These are phyloP conservation scores for Pulchroboletus neoregius DNA, from an alignment of 1,284 basidiomycete species.

Conservation along the genomic window DNA sequence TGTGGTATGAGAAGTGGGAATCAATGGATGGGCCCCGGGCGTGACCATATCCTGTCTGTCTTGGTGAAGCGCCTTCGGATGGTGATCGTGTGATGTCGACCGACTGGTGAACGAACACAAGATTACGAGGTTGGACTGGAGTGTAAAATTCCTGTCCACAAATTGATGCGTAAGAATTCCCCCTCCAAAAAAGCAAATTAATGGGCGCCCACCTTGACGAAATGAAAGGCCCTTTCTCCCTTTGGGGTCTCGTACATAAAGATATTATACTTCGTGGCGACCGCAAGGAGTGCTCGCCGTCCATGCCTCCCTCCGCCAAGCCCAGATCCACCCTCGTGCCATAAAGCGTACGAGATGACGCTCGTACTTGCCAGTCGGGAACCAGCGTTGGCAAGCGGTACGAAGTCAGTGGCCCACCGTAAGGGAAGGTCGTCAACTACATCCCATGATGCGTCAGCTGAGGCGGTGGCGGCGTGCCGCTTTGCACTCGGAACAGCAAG, in stretches of 20 bases:
- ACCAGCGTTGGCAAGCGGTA: conserved; percentile 61
- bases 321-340: conserved; percentile 46
- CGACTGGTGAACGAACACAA: conserved; percentile 67
- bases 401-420: conserved; percentile 78
- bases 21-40: conserved; percentile 27
- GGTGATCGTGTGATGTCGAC: conserved; percentile 49
- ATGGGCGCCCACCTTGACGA: conserved; percentile 55
- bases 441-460: conserved; percentile 62
- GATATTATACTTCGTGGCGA: conserved; percentile 70
- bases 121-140: conserved; percentile 56
- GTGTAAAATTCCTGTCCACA: conserved; percentile 73
- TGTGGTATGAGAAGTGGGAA: conserved; percentile 13
- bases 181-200: not conserved
- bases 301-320: conserved; percentile 38
- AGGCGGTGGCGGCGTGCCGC: conserved; percentile 30
- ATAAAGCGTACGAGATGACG: conserved; percentile 64
- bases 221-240: conserved; percentile 76
- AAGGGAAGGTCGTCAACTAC: conserved; percentile 70
- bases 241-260: conserved; percentile 74
- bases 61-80: conserved; percentile 38
- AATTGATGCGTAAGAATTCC: conserved; percentile 1
- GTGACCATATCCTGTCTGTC: conserved; percentile 25
- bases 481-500: conserved; percentile 28
- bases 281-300: conserved; percentile 64
- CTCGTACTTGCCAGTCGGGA: conserved; percentile 59